phyloP scores from a whole-genome alignment of 2,329 filamentous ascomycete genomes.

The Trichoderma hamatum region DNA sequence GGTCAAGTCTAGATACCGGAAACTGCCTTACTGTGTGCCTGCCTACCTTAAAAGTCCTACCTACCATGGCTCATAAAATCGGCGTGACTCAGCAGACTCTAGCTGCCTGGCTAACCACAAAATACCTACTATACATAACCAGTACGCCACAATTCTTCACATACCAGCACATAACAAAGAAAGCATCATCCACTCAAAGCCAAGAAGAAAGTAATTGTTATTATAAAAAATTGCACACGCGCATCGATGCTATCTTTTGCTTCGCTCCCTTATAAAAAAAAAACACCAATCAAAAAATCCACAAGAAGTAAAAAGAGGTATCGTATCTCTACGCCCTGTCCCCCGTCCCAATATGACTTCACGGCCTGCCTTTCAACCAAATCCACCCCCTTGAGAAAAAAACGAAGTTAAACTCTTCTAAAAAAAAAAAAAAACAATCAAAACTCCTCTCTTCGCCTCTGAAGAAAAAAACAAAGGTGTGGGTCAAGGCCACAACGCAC shows the following conservation, averaged over 20 bases:
- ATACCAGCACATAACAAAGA: not conserved
- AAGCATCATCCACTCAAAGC: not conserved
- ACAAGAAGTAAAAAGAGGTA: not conserved
- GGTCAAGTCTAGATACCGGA: not conserved
- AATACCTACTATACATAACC: not conserved
- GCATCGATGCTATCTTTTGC: conserved; percentile 14
- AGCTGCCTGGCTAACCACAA: not conserved
- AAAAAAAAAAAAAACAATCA: conserved; percentile 2
- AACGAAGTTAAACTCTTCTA: not conserved
- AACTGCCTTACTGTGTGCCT: not conserved
- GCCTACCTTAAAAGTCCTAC: not conserved
- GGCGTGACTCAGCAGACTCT: conserved; percentile 26
- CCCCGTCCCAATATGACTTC: conserved; percentile 20
- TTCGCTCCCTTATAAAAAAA: not conserved
- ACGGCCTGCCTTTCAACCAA: conserved; percentile 20
- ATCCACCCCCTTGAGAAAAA: conserved; percentile 3
- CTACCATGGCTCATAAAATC: not conserved
- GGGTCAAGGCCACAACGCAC: conserved; percentile 16
- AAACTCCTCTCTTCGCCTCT: conserved; percentile 22
- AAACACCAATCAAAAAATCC: not conserved
- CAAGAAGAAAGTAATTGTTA: conserved; percentile 3
- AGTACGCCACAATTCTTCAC: not conserved
- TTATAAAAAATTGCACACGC: not conserved
- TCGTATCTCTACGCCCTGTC: conserved; percentile 8
- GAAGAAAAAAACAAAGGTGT: conserved; percentile 15